Evolutionary conservation across 495 filamentous ascomycete genomes (phyloP), one percentile per base, ranked within the genome.

Genomic region (Margaritispora aquatica): DNA sequence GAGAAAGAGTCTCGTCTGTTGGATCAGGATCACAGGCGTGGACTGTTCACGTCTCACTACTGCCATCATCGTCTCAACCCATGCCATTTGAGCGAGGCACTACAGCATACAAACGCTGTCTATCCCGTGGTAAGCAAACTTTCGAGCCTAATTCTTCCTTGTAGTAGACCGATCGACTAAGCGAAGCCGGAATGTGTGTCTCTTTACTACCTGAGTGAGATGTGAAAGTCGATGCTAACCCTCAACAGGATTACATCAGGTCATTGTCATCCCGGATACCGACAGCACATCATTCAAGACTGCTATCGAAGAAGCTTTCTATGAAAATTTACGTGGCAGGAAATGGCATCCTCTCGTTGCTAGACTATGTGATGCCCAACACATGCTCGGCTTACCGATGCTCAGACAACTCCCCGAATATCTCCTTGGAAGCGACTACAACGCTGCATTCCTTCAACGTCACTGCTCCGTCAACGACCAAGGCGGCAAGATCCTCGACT

Each of bases 1-100:
- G 61, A 13, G 47, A 60, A 46, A n/a, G 55, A 24, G 58, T 64
- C 26, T 54, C 60, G 24, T 61, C 64, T 21, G 56, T 57, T 13
- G 64, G 64, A 27, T 54, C 57, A 2, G 59, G 41, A 21, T 47
- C 65, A 9, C 55, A 71, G 38, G 66, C 75, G 10, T 82, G 80
- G 80, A 82, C 80, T 5, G 79, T 81, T 23, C 80, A 82, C 62
- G 72, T 82, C 41, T 80, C 78, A 21, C 74, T 82, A 24, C 72
- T 82, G 1, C 80, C 80, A 11, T 75, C 74, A 57, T 73, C 70
- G 17, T 69, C 65, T 47, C 75, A 78, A 58, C 75, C 79, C 31
- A 80, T 83, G 64, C 80, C 80, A 8, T 83, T 83, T 67, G 80
- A 83, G 71, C 77, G 80, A 68, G 78, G 80, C 59, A 83, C 80